A percentile compares a stretch with the other conserved stretches of the same genome.
Conservation (phyloP, 208 protist genomes). For the Strigomonas culicis region DNA sequence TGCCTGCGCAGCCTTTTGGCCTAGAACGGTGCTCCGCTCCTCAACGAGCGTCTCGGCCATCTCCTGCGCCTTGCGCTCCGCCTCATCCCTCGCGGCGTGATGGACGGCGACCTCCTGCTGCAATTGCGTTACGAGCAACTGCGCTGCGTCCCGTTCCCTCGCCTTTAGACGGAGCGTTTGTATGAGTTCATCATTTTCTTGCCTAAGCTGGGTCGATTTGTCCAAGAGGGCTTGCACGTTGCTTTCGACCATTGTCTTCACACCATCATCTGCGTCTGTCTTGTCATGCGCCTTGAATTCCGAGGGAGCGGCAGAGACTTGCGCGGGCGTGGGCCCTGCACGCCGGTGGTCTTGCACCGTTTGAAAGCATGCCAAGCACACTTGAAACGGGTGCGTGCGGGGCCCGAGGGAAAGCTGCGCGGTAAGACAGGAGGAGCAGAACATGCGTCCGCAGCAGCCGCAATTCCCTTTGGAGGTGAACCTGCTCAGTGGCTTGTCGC, state of each 20-base stretch:
- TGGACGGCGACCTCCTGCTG: too few relatives aligned
- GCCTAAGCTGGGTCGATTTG: slow-evolving; percentile 23
- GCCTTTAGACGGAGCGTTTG: slow-evolving; percentile 1
- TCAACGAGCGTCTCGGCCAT: too few relatives aligned
- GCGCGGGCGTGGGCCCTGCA: not conserved
- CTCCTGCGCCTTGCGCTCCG: slow-evolving; percentile 4
- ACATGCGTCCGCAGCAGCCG: slow-evolving; percentile 54
- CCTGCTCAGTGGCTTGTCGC: slow-evolving; percentile 50
- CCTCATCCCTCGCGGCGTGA: not conserved
- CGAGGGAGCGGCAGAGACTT: not conserved
- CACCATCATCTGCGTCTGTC: too few relatives aligned
- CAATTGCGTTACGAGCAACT: too few relatives aligned
- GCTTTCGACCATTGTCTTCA: slow-evolving; percentile 8
- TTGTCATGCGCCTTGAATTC: too few relatives aligned
- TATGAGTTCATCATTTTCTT: slow-evolving; percentile 29
- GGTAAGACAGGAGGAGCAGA: slow-evolving; percentile 59
- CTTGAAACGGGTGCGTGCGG: slow-evolving; percentile 18
- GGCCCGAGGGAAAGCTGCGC: slow-evolving; percentile 32
- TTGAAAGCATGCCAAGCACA: slow-evolving; percentile 64
- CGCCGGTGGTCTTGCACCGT: slow-evolving; percentile 22
- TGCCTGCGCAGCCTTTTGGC: slow-evolving; percentile 6
- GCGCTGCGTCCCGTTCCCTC: too few relatives aligned
- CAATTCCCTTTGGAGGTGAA: slow-evolving; percentile 53
- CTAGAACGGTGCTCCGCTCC: too few relatives aligned
- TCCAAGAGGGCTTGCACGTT: slow-evolving; percentile 20